Evolutionary conservation across 139 green algal genomes (phyloP).

Genomic region (Coccomyxa sp.): DNA sequence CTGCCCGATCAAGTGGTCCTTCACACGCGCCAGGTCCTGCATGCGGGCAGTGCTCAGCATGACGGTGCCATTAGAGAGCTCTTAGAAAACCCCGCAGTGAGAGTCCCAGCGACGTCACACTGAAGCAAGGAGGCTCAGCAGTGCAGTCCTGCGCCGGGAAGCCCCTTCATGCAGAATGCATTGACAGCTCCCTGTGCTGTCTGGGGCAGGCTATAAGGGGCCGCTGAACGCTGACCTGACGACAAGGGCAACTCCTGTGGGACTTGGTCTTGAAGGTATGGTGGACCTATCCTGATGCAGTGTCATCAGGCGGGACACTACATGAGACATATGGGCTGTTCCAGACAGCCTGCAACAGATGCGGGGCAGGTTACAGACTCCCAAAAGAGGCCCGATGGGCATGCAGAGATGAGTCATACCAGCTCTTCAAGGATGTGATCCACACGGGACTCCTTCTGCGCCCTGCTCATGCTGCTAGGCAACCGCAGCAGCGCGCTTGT

Average conservation of each 20-base stretch:
- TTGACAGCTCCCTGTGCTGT: too few species aligned
- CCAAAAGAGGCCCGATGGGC: background rate
- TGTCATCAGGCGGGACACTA: background rate
- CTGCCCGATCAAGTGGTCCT: slow-evolving; percentile 61
- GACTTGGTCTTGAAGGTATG: background rate
- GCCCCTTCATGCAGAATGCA: too few species aligned
- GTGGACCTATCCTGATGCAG: background rate
- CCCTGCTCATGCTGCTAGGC: slow-evolving; percentile 25
- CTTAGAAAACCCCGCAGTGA: too few species aligned
- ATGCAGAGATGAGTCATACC: too few species aligned
- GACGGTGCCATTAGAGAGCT: too few species aligned
- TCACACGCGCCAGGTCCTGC: background rate
- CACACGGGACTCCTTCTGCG: slow-evolving; percentile 43
- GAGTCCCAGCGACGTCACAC: too few species aligned
- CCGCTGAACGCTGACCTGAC: background rate
- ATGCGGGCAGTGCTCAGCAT: slow-evolving; percentile 29
- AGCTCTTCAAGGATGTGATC: slow-evolving; percentile 56
- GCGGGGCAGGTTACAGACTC: too few species aligned
- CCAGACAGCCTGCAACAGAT: background rate
- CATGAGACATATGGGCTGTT: background rate
- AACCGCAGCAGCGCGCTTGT: slow-evolving; percentile 61
- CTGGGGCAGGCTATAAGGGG: too few species aligned
- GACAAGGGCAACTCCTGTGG: background rate
- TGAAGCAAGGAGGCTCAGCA: too few species aligned
- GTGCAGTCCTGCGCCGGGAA: too few species aligned